Evolutionary conservation across 768 basidiomycete genomes (phyloP), one percentile per base, ranked within the genome.

Genomic region (Suillus subalutaceus): DNA sequence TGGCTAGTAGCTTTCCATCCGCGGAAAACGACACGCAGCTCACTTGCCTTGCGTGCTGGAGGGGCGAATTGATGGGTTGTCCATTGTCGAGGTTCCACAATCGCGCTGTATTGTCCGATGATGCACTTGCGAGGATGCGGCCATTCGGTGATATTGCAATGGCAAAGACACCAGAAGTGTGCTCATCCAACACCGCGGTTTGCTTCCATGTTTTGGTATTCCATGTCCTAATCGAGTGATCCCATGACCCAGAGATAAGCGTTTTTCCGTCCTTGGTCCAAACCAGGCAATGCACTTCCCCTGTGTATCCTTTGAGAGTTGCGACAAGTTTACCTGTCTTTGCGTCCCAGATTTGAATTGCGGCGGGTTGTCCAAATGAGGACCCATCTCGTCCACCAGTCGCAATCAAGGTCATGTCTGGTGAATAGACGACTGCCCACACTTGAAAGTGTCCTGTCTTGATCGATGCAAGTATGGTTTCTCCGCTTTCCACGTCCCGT

Each of bases 291-390:
- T 0, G 0, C 26, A 52, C 50, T 13, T 0, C 5, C 6, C 0
- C 3, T 3, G 15, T 9, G 15, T 52, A 55, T 4, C 57, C 63
- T 55, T 55, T 20, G 10, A 55, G 53, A n/a, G 63, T 41, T 10
- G 60, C 65, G 13, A 66, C 46, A 20, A 59, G 44, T 8, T 67
- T 15, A 26, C 50, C 37, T 13, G 58, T 65, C 26, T 18, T 16
- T n/a, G 55, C 5, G 6, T 63, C 60, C 64, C 69, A 62, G 15
- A 56, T 26, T 16, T 43, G 35, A 18, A 55, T 20, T 4, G 53
- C 10, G 15, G 0, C 2, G 12, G 5, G 13, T 13, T 23, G 3
- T 52, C 2, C 6, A 6, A 0, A 6, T 1, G 0, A 2, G 18
- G 67, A 12, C 7, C 0, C 35, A 18, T 52, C 26, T 1, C 6